These are phyloP conservation scores for Termitomyces sp. DNA, from an alignment of 768 basidiomycete species.

Conservation along the genomic window DNA sequence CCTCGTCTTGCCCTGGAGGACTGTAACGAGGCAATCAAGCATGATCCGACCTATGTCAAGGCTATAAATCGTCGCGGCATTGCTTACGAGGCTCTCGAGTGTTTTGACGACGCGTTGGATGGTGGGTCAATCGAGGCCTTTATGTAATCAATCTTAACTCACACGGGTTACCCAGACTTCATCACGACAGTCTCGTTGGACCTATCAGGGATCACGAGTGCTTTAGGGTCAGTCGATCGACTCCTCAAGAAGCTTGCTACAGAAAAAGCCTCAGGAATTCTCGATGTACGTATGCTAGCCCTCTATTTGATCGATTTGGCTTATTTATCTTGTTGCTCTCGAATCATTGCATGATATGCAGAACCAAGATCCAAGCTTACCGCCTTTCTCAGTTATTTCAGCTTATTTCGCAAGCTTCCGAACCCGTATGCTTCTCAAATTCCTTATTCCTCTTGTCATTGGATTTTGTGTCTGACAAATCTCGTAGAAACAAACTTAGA, in stretches of 20 bases:
- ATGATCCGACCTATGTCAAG: conserved; percentile 85
- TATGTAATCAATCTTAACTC: conserved; percentile 23
- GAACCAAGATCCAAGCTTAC: conserved; percentile 73
- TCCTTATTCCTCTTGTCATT: background rate
- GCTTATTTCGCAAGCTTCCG: conserved; percentile 98
- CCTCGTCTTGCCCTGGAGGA: conserved; percentile 83
- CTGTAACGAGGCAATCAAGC: conserved; percentile 81
- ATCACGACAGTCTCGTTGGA: background rate
- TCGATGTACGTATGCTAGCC: conserved; percentile 27
- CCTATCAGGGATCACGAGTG: background rate
- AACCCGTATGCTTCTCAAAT: conserved; percentile 50
- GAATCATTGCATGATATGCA: background rate
- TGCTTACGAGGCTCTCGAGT: conserved; percentile 74
- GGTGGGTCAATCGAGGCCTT: background rate
- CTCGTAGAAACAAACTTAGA: conserved; percentile 56
- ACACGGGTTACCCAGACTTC: background rate
- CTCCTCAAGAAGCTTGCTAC: background rate
- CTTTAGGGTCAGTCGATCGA: background rate
- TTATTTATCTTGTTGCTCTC: background rate
- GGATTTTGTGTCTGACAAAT: background rate
- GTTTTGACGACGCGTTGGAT: conserved; percentile 65
- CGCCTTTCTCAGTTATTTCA: conserved; percentile 86
- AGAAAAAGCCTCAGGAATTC: conserved; percentile 58
- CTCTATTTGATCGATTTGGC: no score
- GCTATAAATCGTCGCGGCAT: conserved; percentile 85